Evolutionary conservation across 441 rosid species (phyloP).

Genomic region (Macaranga tanarius): DNA sequence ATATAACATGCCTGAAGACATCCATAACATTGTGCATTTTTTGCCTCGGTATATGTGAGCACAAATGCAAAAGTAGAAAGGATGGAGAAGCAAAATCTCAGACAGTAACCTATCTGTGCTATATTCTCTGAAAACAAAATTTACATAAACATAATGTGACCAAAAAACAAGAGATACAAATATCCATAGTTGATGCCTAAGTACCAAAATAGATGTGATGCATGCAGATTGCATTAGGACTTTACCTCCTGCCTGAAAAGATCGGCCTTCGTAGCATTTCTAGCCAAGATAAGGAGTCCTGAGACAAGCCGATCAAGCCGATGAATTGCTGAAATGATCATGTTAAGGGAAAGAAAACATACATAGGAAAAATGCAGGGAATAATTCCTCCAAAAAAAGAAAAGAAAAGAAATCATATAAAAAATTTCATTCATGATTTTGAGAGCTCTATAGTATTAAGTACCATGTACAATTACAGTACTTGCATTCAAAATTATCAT

Average conservation of each 20-base stretch:
- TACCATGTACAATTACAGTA: neutral
- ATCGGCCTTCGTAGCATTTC: conserved; percentile 82
- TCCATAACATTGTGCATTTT: neutral
- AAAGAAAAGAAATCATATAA: conserved; percentile 2
- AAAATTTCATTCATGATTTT: neutral
- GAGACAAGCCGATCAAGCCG: conserved; percentile 87
- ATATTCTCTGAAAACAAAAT: neutral
- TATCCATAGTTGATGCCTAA: neutral
- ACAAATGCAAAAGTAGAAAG: neutral
- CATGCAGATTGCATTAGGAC: neutral
- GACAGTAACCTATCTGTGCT: neutral
- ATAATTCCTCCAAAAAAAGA: neutral
- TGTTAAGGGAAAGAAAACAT: conserved; percentile 42
- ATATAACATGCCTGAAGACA: neutral
- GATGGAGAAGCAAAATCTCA: neutral
- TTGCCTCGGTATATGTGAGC: neutral
- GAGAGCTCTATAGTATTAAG: conserved; percentile 4
- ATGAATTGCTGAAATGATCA: conserved; percentile 60
- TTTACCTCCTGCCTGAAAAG: conserved; percentile 81
- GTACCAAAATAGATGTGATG: neutral
- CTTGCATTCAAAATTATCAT: neutral
- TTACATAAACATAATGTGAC: neutral
- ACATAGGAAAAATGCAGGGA: conserved; percentile 8
- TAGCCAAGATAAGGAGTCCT: conserved; percentile 88
- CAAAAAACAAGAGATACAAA: neutral